Conservation (phyloP, 106 monocot species). For the Xerophyta viscosa region DNA sequence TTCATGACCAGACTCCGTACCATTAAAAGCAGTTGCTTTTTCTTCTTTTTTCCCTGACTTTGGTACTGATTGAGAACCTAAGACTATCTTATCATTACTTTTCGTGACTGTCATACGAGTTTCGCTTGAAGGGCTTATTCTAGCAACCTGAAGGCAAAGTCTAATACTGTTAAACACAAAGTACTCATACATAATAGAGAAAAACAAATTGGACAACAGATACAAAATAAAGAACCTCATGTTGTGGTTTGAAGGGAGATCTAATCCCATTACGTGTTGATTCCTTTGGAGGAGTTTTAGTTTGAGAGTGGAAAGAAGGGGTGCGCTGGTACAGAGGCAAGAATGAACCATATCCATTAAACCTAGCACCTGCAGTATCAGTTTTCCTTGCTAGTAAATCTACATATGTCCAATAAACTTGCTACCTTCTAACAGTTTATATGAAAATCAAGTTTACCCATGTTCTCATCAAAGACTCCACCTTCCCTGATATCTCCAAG, state of each 20-base stretch:
- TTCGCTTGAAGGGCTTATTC: conserved; percentile 12
- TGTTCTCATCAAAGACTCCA: conserved; percentile 35
- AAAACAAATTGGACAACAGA: background rate
- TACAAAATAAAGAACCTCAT: conserved; percentile 25
- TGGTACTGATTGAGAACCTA: background rate
- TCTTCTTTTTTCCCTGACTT: conserved; percentile 1
- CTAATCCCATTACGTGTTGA: conserved; percentile 12
- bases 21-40: background rate
- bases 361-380: conserved; percentile 47
- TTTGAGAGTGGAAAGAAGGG: conserved; percentile 25
- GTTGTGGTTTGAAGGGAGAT: conserved; percentile 23
- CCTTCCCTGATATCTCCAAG: conserved; percentile 56
- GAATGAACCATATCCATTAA: conserved; percentile 77
- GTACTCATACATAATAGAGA: background rate
- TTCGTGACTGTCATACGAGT: background rate
- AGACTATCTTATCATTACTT: background rate
- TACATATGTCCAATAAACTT: background rate
- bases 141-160: conserved; percentile 8
- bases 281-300: conserved; percentile 26
- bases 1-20: conserved; percentile 5
- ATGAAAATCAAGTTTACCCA: conserved; percentile 27
- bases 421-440: background rate
- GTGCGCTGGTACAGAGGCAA: conserved; percentile 49
- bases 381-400: background rate
- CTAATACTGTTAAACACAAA: background rate